Base-by-base conservation (phyloP, 257 asterid genomes). In the Nicotiana knightiana region DNA sequence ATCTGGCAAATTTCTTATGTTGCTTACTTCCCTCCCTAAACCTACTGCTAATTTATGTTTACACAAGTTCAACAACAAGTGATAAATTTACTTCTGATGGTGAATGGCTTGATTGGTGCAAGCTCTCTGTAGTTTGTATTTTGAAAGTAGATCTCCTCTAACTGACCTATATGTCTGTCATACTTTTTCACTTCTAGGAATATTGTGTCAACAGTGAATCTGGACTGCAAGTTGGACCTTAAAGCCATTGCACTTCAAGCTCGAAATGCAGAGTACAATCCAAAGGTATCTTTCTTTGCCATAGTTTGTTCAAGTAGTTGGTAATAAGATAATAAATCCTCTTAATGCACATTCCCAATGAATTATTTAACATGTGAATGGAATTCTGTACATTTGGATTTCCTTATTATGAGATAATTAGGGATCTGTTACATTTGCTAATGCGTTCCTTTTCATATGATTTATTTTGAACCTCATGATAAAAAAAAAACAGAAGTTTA, bases 181-280 rank as follows among this genome's bases (percentile, higher is more conserved):
- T 46, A 53, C 32, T 15, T 24, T 59, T 85, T 33, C 32, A 58
- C 62, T 33, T 73, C 46, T 87, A 93, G 97, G 94, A 93, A 94
- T 82, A 92, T 95, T 82, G 98, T 95, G 46, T 95, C 98, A 32
- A 95, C 98, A 0, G 98, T 93, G 86, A 93, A 95, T 82, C 85
- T 95, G 91, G 96, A 90, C 83, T 91, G 97, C 92, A 95, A 95
- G 82, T 85, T 95, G 90, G 98, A 93, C 87, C 97, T 95, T 58
- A 95, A 95, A 88, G 90, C 96, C 24, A 92, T 95, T 82, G 98
- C 98, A 71, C 87, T 93, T 86, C 97, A 92, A 79, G 98, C 98
- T 57, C 91, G 97, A 21, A 95, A 93, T 89, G 97, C 97, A 54
- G 98, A 95, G 82, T 95, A 95, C 83, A 95, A 95, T 85, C 97